A percentile compares a stretch with the other conserved stretches of the same genome.
Conservation (phyloP, 768 basidiomycete genomes). For the Postia placenta region DNA sequence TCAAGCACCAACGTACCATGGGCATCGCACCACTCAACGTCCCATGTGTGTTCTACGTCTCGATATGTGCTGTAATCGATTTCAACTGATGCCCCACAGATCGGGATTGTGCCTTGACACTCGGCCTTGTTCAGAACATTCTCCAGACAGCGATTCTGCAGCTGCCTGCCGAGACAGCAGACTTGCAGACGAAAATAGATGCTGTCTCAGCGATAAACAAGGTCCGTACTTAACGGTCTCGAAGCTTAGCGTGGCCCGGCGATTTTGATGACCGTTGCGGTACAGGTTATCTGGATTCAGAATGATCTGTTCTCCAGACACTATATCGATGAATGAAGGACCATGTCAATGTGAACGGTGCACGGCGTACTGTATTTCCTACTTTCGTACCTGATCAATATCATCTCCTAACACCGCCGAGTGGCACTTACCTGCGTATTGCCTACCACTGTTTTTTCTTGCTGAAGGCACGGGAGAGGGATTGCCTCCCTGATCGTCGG, state of each 20-base stretch:
- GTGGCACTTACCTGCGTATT: no score
- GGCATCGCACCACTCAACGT: slow-evolving; percentile 27
- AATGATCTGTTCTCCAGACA: slow-evolving; percentile 42
- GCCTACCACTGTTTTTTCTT: no score
- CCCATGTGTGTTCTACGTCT: slow-evolving; percentile 22
- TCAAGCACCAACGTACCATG: slow-evolving; percentile 33
- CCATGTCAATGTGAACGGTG: neutral
- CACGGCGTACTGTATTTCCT: no score
- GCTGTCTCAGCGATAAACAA: slow-evolving; percentile 40
- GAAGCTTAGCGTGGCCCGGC: neutral
- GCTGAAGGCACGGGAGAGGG: no score
- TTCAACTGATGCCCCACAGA: slow-evolving; percentile 18
- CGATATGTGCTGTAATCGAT: neutral
- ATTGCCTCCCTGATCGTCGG: no score
- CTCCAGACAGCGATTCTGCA: slow-evolving; percentile 35
- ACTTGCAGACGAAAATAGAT: slow-evolving; percentile 30
- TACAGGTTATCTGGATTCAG: slow-evolving; percentile 44
- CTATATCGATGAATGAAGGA: slow-evolving; percentile 30
- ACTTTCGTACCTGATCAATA: no score
- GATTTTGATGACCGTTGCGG: neutral
- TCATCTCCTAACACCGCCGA: no score
- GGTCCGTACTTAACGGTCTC: slow-evolving; percentile 25
- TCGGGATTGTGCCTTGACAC: slow-evolving; percentile 34
- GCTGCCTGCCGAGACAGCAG: slow-evolving; percentile 31
- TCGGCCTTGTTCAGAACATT: slow-evolving; percentile 42